These are phyloP conservation scores for Myxozyma neotropica DNA, from an alignment of 805 yeast genomes.

Conservation along the genomic window DNA sequence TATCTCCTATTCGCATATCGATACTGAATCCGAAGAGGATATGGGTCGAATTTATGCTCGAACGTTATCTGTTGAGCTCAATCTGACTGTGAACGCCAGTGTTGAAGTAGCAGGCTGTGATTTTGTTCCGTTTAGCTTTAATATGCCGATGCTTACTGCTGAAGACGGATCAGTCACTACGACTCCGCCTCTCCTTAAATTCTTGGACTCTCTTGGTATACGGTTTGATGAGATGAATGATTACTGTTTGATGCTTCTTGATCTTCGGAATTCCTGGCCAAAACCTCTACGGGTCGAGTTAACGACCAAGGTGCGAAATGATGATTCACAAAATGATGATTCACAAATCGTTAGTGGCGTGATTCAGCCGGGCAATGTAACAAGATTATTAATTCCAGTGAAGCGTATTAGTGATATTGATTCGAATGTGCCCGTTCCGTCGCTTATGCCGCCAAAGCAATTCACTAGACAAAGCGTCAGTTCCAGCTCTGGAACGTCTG, in stretches of 20 bases:
- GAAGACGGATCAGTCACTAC: constrained; percentile 11
- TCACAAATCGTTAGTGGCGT: constrained; percentile 25
- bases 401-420: constrained; percentile 46
- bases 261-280: constrained; percentile 80
- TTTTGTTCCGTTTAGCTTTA: constrained; percentile 50
- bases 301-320: constrained; percentile 3
- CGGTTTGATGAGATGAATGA: constrained; percentile 48
- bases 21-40: constrained; percentile 32
- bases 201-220: constrained; percentile 24
- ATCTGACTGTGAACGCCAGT: constrained; percentile 70
- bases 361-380: constrained; percentile 51
- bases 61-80: constrained; percentile 65
- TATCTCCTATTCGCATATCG: constrained; percentile 60
- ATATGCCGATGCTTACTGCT: constrained; percentile 17
- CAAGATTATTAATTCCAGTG: constrained; percentile 73
- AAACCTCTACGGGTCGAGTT: constrained; percentile 47
- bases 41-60: constrained; percentile 49
- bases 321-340: background rate
- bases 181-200: constrained; percentile 12
- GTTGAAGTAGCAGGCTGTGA: constrained; percentile 77
- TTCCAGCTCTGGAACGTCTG: background rate
- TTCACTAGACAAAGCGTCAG: constrained; percentile 3
- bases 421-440: constrained; percentile 18
- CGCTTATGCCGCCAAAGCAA: constrained; percentile 30
- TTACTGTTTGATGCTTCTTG: constrained; percentile 68